Base-by-base conservation (phyloP, 2,329 filamentous ascomycete genomes). In the Xylariales sp. region DNA sequence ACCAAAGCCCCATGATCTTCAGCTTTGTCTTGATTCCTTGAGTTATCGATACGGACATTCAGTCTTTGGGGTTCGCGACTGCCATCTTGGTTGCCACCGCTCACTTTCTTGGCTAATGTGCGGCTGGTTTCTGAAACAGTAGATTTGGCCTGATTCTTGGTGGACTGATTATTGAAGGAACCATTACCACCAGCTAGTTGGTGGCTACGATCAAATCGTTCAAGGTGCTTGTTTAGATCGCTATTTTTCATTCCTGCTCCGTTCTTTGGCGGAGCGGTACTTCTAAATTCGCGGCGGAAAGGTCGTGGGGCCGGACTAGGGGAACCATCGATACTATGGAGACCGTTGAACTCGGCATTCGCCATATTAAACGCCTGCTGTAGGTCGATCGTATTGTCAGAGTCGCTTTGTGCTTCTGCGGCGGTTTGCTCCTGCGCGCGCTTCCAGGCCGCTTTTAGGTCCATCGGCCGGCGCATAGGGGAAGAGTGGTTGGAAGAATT, bases 101-200 rank as follows among this genome's bases (percentile, higher is more conserved):
- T 81, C 10, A 76, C 74, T 61, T 79, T 81, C 60, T 76, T 76
- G 36, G 75, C 73, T 23, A 81, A 70, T 3, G 73, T 72, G 52
- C 75, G 74, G 3, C 75, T 77, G 14, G 77, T 75, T 69, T 81
- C 81, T 3, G 82, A 79, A 41, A 82, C 77, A 52, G 76, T 79
- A 36, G 76, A 69, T 2, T 76, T 78, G 32, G 78, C 65, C 43
- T 74, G 79, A 43, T 75, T 74, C 63, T 78, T 80, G 32, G 76
- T 75, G 64, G 83, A 81, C 10, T 82, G 70, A 48, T 79, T 77
- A 59, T 73, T 74, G 48, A 77, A 64, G 39, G 76, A 71, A 16
- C 71, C 71, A 30, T 50, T 70, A 68, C 43, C 72, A 64, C 67
- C 49, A 4, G 62, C 56, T 10, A 78, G 69, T n/a, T 75, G 71